phyloP scores from a whole-genome alignment of 805 yeast species.

The Pichia insulana region DNA sequence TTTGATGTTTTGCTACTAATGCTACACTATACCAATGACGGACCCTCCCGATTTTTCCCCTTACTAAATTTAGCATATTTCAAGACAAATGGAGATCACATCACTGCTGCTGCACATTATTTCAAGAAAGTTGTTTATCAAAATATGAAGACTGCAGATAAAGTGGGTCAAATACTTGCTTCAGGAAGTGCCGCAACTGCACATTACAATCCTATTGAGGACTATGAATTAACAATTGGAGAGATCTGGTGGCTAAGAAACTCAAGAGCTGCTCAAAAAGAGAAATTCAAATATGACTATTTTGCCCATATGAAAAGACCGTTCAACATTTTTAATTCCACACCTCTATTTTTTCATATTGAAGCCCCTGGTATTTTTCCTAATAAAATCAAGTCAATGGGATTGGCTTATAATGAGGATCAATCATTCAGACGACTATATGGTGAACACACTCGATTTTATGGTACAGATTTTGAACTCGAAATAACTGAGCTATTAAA shows the following conservation, averaged over 20 bases:
- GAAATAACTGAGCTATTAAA: slow-evolving; percentile 26
- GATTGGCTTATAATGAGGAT: slow-evolving; percentile 20
- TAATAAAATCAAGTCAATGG: slow-evolving; percentile 27
- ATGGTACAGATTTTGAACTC: slow-evolving; percentile 24
- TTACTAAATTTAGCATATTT: slow-evolving; percentile 53
- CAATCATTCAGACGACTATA: slow-evolving; percentile 23
- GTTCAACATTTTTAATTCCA: slow-evolving; percentile 23
- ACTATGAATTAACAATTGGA: slow-evolving; percentile 20
- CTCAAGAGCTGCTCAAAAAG: slow-evolving; percentile 12
- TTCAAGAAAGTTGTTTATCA: slow-evolving; percentile 44
- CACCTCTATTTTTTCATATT: slow-evolving; percentile 34
- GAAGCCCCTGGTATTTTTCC: slow-evolving; percentile 49
- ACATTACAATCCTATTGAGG: slow-evolving; percentile 27
- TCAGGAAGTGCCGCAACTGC: slow-evolving; percentile 27
- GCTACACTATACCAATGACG: slow-evolving; percentile 49
- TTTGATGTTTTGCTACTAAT: slow-evolving; percentile 45
- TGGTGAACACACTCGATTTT: slow-evolving; percentile 26
- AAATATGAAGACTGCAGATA: slow-evolving; percentile 32
- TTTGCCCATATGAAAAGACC: slow-evolving; percentile 18
- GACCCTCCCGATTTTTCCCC: slow-evolving; percentile 47
- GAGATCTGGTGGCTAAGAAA: slow-evolving; percentile 16
- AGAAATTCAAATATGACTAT: slow-evolving; percentile 21
- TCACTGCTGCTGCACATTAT: slow-evolving; percentile 58
- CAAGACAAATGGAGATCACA: slow-evolving; percentile 74
- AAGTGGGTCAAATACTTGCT: slow-evolving; percentile 22